Conservation (phyloP, 768 basidiomycete genomes). For the Mycena rosella region DNA sequence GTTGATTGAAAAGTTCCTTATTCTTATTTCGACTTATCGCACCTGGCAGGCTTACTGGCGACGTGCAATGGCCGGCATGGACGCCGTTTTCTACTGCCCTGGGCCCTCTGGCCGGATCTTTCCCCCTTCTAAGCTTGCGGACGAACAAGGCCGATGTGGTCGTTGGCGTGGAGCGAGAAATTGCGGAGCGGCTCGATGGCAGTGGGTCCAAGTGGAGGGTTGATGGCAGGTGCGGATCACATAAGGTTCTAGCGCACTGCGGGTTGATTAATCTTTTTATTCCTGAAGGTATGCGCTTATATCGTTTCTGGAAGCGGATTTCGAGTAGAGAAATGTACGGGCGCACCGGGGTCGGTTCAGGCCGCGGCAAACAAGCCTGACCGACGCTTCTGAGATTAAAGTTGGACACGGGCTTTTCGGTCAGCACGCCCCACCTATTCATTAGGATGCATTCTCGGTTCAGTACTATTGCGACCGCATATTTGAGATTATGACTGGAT, state of each 20-base stretch:
- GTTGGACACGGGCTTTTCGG: too few relatives aligned
- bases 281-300: constrained; percentile 61
- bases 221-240: constrained; percentile 75
- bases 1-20: constrained; percentile 45
- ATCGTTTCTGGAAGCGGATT: constrained; percentile 44
- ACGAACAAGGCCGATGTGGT: constrained; percentile 98
- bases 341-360: too few relatives aligned
- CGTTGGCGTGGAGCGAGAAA: constrained; percentile 79
- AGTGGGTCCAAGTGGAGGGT: constrained; percentile 81
- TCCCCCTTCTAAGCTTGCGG: constrained; percentile 86
- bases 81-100: constrained; percentile 82
- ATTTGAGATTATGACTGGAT: too few relatives aligned
- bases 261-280: neutral
- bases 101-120: constrained; percentile 82
- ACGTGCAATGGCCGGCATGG: constrained; percentile 88
- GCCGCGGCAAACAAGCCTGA: too few relatives aligned
- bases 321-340: constrained; percentile 13
- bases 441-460: too few relatives aligned
- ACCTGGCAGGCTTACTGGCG: constrained; percentile 80
- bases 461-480: too few relatives aligned
- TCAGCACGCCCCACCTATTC: too few relatives aligned
- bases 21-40: too few relatives aligned
- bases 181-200: constrained; percentile 76
- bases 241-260: neutral
- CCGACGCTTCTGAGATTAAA: too few relatives aligned